These are phyloP conservation scores for Phytophthora melonis DNA, from an alignment of 352 stramenopile species.

Conservation along the genomic window DNA sequence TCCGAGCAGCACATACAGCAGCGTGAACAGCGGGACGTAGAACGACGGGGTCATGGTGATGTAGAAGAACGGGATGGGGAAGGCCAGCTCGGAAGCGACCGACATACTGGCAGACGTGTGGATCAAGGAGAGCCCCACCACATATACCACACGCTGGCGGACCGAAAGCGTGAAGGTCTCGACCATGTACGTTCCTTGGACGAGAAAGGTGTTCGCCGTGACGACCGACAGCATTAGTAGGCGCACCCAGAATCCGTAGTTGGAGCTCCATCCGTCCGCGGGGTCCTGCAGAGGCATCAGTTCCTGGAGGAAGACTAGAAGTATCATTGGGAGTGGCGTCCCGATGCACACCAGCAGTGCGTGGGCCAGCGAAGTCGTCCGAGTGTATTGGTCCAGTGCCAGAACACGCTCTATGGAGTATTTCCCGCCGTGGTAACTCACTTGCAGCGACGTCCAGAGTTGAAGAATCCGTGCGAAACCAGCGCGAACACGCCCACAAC, in stretches of 20 bases:
- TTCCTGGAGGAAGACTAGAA: conserved; percentile 17
- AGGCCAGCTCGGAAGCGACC: conserved; percentile 4
- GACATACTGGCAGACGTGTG: conserved; percentile 14
- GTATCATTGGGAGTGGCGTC: conserved; percentile 21
- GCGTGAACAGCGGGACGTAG: conserved; percentile 19
- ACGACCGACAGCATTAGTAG: conserved; percentile 10
- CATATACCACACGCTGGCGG: conserved; percentile 4
- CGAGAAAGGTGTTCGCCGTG: conserved; percentile 8
- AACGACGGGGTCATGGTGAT: conserved; percentile 31
- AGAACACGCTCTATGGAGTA: conserved; percentile 30
- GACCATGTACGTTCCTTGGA: conserved; percentile 27
- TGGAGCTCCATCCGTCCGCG: conserved; percentile 6
- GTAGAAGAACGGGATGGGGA: conserved; percentile 36
- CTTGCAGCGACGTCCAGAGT: conserved; percentile 25
- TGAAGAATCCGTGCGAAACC: neutral
- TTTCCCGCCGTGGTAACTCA: conserved; percentile 28
- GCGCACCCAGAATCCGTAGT: conserved; percentile 35
- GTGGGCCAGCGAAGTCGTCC: conserved; percentile 15
- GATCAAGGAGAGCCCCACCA: conserved; percentile 1
- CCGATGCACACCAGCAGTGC: conserved; percentile 22
- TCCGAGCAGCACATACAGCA: conserved; percentile 8
- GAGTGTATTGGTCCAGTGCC: conserved; percentile 18
- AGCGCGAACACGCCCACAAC: neutral
- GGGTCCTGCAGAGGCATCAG: conserved; percentile 28
- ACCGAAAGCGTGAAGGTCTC: conserved; percentile 9